Evolutionary conservation across 2,329 filamentous ascomycete species (phyloP).

Genomic region (Talaromyces marneffei): DNA sequence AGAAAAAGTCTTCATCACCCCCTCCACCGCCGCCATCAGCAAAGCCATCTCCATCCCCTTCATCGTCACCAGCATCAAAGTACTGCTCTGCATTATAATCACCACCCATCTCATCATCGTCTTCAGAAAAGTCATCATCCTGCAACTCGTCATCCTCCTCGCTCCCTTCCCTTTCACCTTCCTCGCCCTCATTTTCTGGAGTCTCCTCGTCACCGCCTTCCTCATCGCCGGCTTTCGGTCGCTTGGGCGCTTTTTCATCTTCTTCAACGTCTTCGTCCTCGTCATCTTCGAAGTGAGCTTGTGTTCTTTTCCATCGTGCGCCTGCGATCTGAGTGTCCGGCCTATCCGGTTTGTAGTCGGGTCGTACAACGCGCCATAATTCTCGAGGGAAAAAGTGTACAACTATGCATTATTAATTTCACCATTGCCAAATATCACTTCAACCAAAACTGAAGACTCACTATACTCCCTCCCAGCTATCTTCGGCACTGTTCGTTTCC

Average conservation of each 20-base stretch:
- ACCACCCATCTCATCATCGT: constrained; percentile 54
- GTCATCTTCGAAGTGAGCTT: constrained; percentile 42
- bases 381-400: constrained; percentile 56
- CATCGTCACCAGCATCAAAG: constrained; percentile 55
- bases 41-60: constrained; percentile 50
- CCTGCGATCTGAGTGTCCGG: constrained; percentile 26
- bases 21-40: constrained; percentile 50
- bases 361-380: constrained; percentile 51
- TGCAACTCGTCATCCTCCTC: constrained; percentile 49
- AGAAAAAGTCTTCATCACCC: constrained; percentile 44
- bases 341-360: constrained; percentile 34
- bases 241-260: constrained; percentile 27
- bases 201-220: constrained; percentile 26
- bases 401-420: constrained; percentile 33
- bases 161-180: constrained; percentile 39
- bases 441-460: constrained; percentile 34
- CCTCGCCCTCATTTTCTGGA: constrained; percentile 25
- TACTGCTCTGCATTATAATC: constrained; percentile 63
- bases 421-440: neutral
- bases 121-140: constrained; percentile 56
- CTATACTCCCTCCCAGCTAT: constrained; percentile 51
- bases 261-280: constrained; percentile 36
- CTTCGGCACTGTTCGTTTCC: constrained; percentile 50
- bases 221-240: constrained; percentile 27
- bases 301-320: constrained; percentile 20